A percentile compares a stretch with the other conserved stretches of the same genome.
phyloP scores from a whole-genome alignment of 352 stramenopile species.

The Pythium brachiatum region DNA sequence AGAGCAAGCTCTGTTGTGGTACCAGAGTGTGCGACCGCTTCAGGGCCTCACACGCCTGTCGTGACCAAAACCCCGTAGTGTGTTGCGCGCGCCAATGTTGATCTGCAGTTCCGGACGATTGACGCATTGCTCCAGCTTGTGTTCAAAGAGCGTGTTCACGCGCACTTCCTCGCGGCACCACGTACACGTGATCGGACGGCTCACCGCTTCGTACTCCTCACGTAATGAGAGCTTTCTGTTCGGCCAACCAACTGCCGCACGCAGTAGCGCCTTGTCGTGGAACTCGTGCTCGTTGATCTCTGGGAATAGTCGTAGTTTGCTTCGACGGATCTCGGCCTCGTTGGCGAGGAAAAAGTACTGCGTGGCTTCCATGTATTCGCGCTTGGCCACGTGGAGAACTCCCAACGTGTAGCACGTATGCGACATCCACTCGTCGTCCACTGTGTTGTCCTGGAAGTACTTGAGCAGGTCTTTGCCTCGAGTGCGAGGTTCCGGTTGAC shows the following conservation, averaged over 20 bases:
- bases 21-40: slow-evolving; percentile 12
- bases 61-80: not conserved
- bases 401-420: slow-evolving; percentile 10
- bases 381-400: not conserved
- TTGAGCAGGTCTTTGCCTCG: not conserved
- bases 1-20: slow-evolving; percentile 14
- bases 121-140: not conserved
- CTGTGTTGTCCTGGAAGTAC: slow-evolving; percentile 1
- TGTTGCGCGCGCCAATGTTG: not conserved
- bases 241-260: not conserved
- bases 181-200: not conserved
- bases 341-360: slow-evolving; percentile 2
- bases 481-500: not conserved
- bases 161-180: not conserved
- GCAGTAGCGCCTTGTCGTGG: not conserved
- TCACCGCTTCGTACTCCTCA: not conserved
- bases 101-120: not conserved
- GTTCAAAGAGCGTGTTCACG: not conserved
- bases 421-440: slow-evolving; percentile 11
- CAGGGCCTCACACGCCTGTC: slow-evolving; percentile 7
- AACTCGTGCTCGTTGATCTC: not conserved
- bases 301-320: not conserved
- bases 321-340: slow-evolving; percentile 2
- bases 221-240: not conserved
- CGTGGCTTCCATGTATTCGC: not conserved